Percentiles rank a stretch among this genome's conserved stretches.
These are phyloP conservation scores for Metarhizium guizhouense DNA, from an alignment of 2,329 filamentous ascomycete species.

Conservation along the genomic window DNA sequence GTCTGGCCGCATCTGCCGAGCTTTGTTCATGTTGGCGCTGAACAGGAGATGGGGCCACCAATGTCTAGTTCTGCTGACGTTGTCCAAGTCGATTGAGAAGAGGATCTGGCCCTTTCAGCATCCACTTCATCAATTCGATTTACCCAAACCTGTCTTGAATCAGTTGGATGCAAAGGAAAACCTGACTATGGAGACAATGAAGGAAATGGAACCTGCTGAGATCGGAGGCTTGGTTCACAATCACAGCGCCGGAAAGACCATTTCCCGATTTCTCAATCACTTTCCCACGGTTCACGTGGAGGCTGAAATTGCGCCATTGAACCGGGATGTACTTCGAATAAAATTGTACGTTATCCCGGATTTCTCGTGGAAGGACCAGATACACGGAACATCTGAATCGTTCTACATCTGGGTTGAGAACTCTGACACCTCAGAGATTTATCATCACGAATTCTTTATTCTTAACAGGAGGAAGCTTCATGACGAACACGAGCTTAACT, in stretches of 20 bases:
- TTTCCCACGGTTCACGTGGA: constrained; percentile 90
- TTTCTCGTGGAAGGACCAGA: constrained; percentile 87
- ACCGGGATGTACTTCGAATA: constrained; percentile 89
- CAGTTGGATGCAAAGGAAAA: constrained; percentile 76
- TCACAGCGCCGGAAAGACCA: constrained; percentile 71
- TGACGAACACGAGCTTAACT: constrained; percentile 95
- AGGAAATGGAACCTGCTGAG: constrained; percentile 88
- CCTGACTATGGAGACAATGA: constrained; percentile 69
- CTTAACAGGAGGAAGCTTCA: constrained; percentile 81
- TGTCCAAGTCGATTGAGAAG: constrained; percentile 96
- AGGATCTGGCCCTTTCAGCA: constrained; percentile 93
- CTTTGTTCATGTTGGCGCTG: constrained; percentile 93
- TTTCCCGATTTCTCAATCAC: constrained; percentile 73
- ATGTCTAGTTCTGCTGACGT: constrained; percentile 78
- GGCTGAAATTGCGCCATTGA: constrained; percentile 89
- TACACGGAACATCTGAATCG: constrained; percentile 89
- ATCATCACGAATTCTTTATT: constrained; percentile 96
- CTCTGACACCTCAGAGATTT: constrained; percentile 94
- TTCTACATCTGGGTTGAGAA: constrained; percentile 99
- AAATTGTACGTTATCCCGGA: constrained; percentile 79
- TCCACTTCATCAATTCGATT: constrained; percentile 88
- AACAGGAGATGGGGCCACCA: constrained; percentile 95
- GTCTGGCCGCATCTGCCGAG: constrained; percentile 84
- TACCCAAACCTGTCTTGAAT: constrained; percentile 73
- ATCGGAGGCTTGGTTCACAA: constrained; percentile 91